Conservation (phyloP, 176 grass and related monocot genomes). For the Aegilops tauschii region DNA sequence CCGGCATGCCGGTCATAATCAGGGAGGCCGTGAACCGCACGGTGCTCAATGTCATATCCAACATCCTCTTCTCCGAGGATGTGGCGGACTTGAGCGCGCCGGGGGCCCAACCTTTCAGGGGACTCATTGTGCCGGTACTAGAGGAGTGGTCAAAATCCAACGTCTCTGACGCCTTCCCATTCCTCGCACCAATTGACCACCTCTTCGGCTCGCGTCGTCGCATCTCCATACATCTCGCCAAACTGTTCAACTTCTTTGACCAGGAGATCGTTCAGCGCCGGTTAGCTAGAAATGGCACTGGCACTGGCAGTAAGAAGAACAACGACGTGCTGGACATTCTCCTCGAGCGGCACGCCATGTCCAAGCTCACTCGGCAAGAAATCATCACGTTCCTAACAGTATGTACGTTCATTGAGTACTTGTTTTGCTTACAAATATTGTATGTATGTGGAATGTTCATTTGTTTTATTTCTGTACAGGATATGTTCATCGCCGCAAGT, state of each 20-base stretch:
- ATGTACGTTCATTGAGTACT: neutral
- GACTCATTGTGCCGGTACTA: neutral
- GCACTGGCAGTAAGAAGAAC: neutral
- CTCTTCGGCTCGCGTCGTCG: constrained; percentile 27
- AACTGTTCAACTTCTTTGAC: constrained; percentile 38
- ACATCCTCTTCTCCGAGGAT: constrained; percentile 6
- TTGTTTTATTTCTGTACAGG: neutral
- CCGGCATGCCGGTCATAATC: neutral
- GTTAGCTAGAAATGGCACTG: neutral
- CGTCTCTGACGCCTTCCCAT: constrained; percentile 30
- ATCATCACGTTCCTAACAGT: constrained; percentile 32
- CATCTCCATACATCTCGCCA: neutral
- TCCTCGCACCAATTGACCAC: constrained; percentile 19
- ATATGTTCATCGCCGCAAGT: constrained; percentile 31
- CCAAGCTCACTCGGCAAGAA: constrained; percentile 21
- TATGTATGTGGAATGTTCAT: neutral
- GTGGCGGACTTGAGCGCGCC: neutral
- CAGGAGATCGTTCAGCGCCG: constrained; percentile 11
- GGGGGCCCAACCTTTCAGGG: neutral
- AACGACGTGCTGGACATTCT: constrained; percentile 11
- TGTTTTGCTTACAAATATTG: neutral
- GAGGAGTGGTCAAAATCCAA: constrained; percentile 20
- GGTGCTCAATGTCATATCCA: constrained; percentile 40
- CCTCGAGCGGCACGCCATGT: neutral
- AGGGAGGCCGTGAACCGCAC: constrained; percentile 23